Base-by-base conservation (phyloP, 768 basidiomycete genomes). In the Lentinula guzmanii region DNA sequence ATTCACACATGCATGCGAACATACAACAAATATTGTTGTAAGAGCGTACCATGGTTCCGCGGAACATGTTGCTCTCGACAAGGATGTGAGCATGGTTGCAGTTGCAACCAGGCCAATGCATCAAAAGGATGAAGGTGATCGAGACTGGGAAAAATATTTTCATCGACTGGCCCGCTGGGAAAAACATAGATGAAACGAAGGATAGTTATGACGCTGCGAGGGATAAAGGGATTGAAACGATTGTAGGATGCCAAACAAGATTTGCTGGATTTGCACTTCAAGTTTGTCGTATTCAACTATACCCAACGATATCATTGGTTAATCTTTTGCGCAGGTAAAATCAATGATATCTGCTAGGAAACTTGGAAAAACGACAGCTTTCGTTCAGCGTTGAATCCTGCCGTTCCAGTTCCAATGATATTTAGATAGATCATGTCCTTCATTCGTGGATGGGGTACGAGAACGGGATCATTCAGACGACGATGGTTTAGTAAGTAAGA, bases 141-240 rank as follows among this genome's bases (percentile, higher is more conserved):
- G 72, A 69, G 24, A 71, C 73, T 34, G 74, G 74, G 24, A 79
- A 78, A 62, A 61, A 72, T 39, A 60, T 77, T 28, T 78, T 76
- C 58, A 60, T 77, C 9, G 76, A 79, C 61, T 78, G 76, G 75
- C 76, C 77, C 5, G 72, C 66, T 16, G 78, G 75, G 1, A 66
- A 54, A 28, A 67, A 58, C 10, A 48, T 74, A 13, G 53, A 66
- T 35, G 74, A 79, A 65, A 73, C 74, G 11, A 24, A 39, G 13
- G 72, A 74, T 61, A 67, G 78, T 5, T 74, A 73, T 3, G 67
- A 71, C 15, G 66, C 67, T 2, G 77, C 73, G 0, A 68, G 64
- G 34, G 56, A 52, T 50, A 69, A 69, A 42, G 73, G 73, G 0
- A 65, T 76, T 3, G 69, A 63, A 52, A 68, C 67, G 5, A 63